Conservation (phyloP, 208 protist species). For the Crithidia sp. region DNA sequence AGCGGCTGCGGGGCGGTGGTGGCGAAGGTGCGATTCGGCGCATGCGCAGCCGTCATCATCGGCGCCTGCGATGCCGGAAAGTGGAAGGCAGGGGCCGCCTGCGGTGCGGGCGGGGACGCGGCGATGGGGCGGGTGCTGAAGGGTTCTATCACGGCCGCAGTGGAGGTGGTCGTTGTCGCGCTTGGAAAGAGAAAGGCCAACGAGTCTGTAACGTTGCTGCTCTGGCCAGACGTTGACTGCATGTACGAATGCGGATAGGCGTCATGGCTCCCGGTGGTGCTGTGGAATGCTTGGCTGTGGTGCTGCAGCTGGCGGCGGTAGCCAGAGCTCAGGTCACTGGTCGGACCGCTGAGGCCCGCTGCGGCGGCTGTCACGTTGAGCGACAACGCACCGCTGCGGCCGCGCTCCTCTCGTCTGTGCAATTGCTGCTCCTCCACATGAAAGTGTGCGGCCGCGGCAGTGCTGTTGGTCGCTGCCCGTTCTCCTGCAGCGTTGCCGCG, state of each 20-base stretch:
- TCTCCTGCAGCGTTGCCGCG: background rate
- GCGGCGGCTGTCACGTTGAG: background rate
- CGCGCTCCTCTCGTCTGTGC: no score
- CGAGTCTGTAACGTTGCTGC: background rate
- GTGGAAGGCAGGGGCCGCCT: no score
- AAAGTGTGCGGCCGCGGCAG: no score
- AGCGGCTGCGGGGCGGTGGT: background rate
- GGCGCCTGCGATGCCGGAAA: background rate
- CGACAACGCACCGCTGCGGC: background rate
- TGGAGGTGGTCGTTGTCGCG: background rate
- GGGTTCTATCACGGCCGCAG: conserved; percentile 13
- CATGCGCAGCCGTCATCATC: background rate
- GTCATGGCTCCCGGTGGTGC: background rate
- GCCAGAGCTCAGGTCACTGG: conserved; percentile 5
- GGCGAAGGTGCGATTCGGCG: background rate
- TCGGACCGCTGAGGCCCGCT: background rate
- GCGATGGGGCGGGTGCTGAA: conserved; percentile 36
- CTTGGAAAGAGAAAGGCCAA: conserved; percentile 26
- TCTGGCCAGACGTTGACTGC: background rate
- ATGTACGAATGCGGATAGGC: background rate
- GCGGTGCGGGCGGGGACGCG: background rate
- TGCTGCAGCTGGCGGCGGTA: conserved; percentile 19
- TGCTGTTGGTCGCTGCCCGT: no score
- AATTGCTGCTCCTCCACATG: no score
- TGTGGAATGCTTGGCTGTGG: conserved; percentile 8